These are phyloP conservation scores for Zalerion maritima DNA, from an alignment of 495 filamentous ascomycete species.

Conservation along the genomic window DNA sequence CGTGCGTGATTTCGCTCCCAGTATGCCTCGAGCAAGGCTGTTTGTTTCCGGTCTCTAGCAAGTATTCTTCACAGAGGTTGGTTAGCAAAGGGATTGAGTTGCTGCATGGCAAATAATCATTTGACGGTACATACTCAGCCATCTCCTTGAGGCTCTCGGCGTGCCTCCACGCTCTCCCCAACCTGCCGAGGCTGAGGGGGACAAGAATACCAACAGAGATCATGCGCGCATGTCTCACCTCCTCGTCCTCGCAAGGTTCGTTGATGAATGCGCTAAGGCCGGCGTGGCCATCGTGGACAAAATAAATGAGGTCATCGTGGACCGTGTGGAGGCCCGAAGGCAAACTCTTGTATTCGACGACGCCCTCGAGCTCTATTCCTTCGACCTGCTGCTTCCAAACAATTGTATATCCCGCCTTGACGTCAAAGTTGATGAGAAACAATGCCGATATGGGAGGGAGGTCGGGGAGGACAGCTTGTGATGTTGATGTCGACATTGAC, in stretches of 20 bases:
- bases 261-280: constrained; percentile 91
- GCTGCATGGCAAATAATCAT: constrained; percentile 7
- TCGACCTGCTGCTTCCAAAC: constrained; percentile 59
- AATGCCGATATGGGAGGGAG: constrained; percentile 66
- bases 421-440: constrained; percentile 77
- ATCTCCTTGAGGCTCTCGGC: constrained; percentile 62
- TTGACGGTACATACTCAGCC: constrained; percentile 39
- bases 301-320: constrained; percentile 80
- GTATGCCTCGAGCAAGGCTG: constrained; percentile 54
- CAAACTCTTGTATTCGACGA: constrained; percentile 87
- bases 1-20: constrained; percentile 55
- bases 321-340: constrained; percentile 89
- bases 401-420: constrained; percentile 73
- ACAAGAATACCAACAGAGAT: constrained; percentile 82
- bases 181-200: constrained; percentile 67
- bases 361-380: constrained; percentile 62
- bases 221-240: constrained; percentile 78
- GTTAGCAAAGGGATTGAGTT: constrained; percentile 17
- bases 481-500: too few relatives aligned
- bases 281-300: constrained; percentile 70
- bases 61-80: constrained; percentile 24
- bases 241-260: constrained; percentile 54
- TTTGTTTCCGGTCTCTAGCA: constrained; percentile 38
- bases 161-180: constrained; percentile 83
- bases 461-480: constrained; percentile 27